Evolutionary conservation across 495 filamentous ascomycete species (phyloP).

Genomic region (Neurospora sublineolata): DNA sequence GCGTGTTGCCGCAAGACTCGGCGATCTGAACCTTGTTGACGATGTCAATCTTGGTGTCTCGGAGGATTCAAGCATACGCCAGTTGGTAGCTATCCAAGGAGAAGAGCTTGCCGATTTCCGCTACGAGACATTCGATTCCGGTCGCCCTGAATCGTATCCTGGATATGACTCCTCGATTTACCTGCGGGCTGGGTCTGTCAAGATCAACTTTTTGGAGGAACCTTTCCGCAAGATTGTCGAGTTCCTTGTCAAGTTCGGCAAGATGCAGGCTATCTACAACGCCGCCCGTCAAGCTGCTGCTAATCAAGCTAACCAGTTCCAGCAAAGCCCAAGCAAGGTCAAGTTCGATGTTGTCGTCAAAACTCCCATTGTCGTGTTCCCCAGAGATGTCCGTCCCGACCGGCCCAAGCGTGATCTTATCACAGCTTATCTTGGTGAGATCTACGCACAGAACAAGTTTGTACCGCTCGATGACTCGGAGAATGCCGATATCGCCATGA

Average conservation of each 20-base stretch:
- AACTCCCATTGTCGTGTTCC: slow-evolving; percentile 93
- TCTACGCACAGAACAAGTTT: slow-evolving; percentile 91
- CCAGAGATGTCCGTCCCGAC: slow-evolving; percentile 53
- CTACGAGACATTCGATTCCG: slow-evolving; percentile 86
- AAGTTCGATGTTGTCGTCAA: slow-evolving; percentile 88
- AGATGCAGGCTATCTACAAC: slow-evolving; percentile 99
- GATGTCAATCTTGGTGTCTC: slow-evolving; percentile 88
- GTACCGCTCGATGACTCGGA: slow-evolving; percentile 65
- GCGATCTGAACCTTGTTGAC: slow-evolving; percentile 77
- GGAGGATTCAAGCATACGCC: slow-evolving; percentile 66
- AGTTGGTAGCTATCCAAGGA: slow-evolving; percentile 86
- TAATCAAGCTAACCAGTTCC: slow-evolving; percentile 83
- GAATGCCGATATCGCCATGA: slow-evolving; percentile 64
- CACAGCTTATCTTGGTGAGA: slow-evolving; percentile 90
- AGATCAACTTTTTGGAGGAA: slow-evolving; percentile 91
- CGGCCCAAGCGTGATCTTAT: slow-evolving; percentile 57
- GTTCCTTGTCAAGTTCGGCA: slow-evolving; percentile 94
- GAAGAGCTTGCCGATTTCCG: slow-evolving; percentile 95
- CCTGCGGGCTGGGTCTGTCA: slow-evolving; percentile 83
- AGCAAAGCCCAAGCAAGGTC: slow-evolving; percentile 78
- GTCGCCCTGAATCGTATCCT: slow-evolving; percentile 57
- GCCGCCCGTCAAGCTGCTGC: slow-evolving; percentile 91
- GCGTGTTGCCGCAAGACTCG: slow-evolving; percentile 74
- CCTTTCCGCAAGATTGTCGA: slow-evolving; percentile 97
- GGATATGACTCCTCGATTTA: slow-evolving; percentile 92